A percentile compares a stretch with the other conserved stretches of the same genome.
These are phyloP conservation scores for Camelina sativa DNA, from an alignment of 345 rosid species.

Conservation along the genomic window DNA sequence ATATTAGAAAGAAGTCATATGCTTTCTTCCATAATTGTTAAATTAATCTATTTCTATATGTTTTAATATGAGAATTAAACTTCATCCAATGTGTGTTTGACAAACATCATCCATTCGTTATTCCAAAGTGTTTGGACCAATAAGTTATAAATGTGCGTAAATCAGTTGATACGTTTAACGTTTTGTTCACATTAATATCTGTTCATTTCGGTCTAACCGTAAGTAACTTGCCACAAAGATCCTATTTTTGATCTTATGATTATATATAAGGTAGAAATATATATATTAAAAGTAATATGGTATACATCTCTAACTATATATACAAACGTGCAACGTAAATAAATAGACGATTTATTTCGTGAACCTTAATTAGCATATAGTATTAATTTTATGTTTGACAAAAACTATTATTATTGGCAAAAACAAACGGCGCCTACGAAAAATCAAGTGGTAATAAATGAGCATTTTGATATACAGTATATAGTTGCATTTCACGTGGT, in stretches of 20 bases:
- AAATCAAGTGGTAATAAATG: slow-evolving; percentile 6
- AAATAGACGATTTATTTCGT: not conserved
- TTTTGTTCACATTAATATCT: not conserved
- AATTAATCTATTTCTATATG: not conserved
- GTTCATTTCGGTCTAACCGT: slow-evolving; percentile 5
- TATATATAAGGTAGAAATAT: not conserved
- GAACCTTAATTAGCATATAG: not conserved
- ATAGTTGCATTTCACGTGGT: slow-evolving; percentile 34
- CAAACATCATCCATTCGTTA: slow-evolving; percentile 18
- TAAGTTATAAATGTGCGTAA: slow-evolving; percentile 16
- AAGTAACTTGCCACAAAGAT: slow-evolving; percentile 11
- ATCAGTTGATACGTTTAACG: slow-evolving; percentile 1
- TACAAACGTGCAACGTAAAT: not conserved
- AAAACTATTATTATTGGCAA: not conserved
- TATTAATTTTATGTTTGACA: not conserved
- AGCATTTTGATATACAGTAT: not conserved
- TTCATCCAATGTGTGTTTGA: slow-evolving; percentile 1
- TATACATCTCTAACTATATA: not conserved
- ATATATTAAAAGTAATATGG: not conserved
- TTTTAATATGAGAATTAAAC: slow-evolving; percentile 8
- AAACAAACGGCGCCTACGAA: not conserved
- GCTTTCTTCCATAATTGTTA: not conserved
- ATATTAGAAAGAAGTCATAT: slow-evolving; percentile 15
- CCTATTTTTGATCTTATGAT: not conserved
- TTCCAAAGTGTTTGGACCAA: slow-evolving; percentile 25